These are phyloP conservation scores for Globisporangium takayamanum DNA, from an alignment of 352 stramenopile genomes.

Conservation along the genomic window DNA sequence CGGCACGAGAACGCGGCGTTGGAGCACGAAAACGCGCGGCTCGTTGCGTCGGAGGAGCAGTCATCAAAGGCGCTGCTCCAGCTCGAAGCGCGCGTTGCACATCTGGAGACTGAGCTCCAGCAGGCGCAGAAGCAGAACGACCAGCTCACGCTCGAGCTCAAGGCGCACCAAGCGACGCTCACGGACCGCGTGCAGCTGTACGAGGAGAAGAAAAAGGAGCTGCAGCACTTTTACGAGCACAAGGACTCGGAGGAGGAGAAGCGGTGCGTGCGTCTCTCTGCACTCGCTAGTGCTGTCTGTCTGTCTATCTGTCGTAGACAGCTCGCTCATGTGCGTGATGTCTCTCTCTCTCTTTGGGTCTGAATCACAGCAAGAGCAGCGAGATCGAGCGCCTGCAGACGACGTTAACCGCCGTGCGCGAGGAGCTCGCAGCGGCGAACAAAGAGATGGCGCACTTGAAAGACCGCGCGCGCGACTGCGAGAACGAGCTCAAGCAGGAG, in stretches of 20 bases:
- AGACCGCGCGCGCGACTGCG: constrained; percentile 26
- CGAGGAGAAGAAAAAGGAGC: constrained; percentile 60
- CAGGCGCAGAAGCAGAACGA: constrained; percentile 46
- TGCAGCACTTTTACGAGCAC: constrained; percentile 54
- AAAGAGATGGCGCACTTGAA: constrained; percentile 49
- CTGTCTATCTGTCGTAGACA: not conserved
- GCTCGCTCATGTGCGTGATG: not conserved
- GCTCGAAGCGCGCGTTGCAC: constrained; percentile 29
- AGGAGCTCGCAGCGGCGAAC: constrained; percentile 40
- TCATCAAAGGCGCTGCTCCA: constrained; percentile 18
- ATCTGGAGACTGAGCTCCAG: constrained; percentile 49
- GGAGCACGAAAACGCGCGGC: constrained; percentile 22
- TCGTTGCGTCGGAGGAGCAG: constrained; percentile 35
- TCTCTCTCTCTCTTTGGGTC: not conserved
- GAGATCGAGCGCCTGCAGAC: constrained; percentile 53
- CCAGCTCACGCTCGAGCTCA: constrained; percentile 53
- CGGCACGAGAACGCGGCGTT: constrained; percentile 21
- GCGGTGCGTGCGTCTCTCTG: constrained; percentile 11
- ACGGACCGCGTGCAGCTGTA: constrained; percentile 45
- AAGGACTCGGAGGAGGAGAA: constrained; percentile 51
- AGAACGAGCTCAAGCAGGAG: constrained; percentile 46
- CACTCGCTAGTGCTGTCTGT: not conserved
- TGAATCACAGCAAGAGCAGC: constrained; percentile 26
- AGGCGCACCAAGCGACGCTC: constrained; percentile 37
- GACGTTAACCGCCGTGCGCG: constrained; percentile 34